Conservation (phyloP, 805 yeast genomes). For the Candida silvatica region DNA sequence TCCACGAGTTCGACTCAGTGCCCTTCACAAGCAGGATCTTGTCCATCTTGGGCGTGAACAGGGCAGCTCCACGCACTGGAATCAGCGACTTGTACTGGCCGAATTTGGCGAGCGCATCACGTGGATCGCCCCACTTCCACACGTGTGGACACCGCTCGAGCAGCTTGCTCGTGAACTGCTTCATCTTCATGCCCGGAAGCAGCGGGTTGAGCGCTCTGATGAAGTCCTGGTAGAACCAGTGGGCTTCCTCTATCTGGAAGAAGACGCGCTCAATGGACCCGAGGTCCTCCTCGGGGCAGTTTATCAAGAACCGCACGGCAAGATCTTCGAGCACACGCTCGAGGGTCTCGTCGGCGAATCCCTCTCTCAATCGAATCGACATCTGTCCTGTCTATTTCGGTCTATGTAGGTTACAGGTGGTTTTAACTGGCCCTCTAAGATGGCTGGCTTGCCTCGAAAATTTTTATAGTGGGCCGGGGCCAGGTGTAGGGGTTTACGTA, state of each 20-base stretch:
- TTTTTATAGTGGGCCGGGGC: background rate
- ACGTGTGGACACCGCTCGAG: slow-evolving; percentile 64
- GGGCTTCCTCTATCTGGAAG: slow-evolving; percentile 96
- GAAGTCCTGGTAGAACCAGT: slow-evolving; percentile 93
- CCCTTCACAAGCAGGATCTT: slow-evolving; percentile 80
- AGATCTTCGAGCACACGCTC: slow-evolving; percentile 79
- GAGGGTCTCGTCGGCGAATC: slow-evolving; percentile 53
- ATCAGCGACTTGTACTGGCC: slow-evolving; percentile 80
- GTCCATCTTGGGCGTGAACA: slow-evolving; percentile 61
- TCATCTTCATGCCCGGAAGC: slow-evolving; percentile 72
- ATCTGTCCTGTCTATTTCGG: slow-evolving; percentile 10
- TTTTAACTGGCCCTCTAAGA: background rate
- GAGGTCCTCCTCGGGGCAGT: slow-evolving; percentile 87
- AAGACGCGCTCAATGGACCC: slow-evolving; percentile 74
- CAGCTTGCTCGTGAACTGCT: slow-evolving; percentile 60
- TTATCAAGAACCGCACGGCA: slow-evolving; percentile 80
- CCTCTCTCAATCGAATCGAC: slow-evolving; percentile 29
- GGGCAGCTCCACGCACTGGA: slow-evolving; percentile 95
- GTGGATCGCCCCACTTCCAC: slow-evolving; percentile 82
- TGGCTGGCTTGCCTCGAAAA: background rate
- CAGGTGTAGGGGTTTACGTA: no score
- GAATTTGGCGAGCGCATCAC: slow-evolving; percentile 70
- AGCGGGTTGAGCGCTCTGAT: slow-evolving; percentile 62
- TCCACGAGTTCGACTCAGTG: slow-evolving; percentile 73
- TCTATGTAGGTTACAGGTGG: background rate